Evolutionary conservation across 768 basidiomycete species (phyloP).

Genomic region (Postia placenta): DNA sequence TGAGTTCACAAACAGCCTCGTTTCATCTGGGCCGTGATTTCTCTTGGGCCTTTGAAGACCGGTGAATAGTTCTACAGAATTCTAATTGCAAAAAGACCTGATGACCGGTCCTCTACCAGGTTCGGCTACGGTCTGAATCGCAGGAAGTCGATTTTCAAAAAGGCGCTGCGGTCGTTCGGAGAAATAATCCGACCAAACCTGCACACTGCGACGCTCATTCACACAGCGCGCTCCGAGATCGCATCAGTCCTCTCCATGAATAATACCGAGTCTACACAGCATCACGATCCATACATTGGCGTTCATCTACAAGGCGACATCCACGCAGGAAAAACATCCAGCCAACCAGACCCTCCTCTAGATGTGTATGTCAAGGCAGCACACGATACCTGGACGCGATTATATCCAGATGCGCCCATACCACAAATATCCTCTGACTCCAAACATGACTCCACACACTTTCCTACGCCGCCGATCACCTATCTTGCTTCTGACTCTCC

Average conservation of each 20-base stretch:
- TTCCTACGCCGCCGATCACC: conserved; percentile 29
- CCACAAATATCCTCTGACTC: neutral
- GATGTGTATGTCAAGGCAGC: conserved; percentile 42
- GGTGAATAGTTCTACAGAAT: conserved; percentile 36
- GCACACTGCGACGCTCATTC: conserved; percentile 40
- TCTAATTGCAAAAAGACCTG: neutral
- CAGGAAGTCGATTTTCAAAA: conserved; percentile 46
- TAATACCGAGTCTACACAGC: neutral
- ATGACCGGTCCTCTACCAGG: conserved; percentile 26
- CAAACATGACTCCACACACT: conserved; percentile 13
- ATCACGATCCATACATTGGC: conserved; percentile 37
- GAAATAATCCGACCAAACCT: conserved; percentile 50
- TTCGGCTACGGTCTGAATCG: conserved; percentile 50
- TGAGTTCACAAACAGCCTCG: conserved; percentile 59
- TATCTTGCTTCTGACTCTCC: conserved; percentile 64
- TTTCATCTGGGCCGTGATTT: conserved; percentile 58
- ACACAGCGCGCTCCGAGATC: conserved; percentile 42
- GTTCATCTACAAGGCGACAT: conserved; percentile 64
- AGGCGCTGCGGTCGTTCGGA: conserved; percentile 40
- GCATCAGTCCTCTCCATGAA: conserved; percentile 18
- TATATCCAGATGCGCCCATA: conserved; percentile 24
- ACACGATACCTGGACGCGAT: conserved; percentile 32
- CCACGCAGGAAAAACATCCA: conserved; percentile 1
- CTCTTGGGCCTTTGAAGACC: conserved; percentile 51
- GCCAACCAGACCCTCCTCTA: conserved; percentile 25